Percentiles rank a stretch among this genome's conserved stretches.
Evolutionary conservation across 2,329 filamentous ascomycete species (phyloP).

Genomic region (Xylaria multiplex): DNA sequence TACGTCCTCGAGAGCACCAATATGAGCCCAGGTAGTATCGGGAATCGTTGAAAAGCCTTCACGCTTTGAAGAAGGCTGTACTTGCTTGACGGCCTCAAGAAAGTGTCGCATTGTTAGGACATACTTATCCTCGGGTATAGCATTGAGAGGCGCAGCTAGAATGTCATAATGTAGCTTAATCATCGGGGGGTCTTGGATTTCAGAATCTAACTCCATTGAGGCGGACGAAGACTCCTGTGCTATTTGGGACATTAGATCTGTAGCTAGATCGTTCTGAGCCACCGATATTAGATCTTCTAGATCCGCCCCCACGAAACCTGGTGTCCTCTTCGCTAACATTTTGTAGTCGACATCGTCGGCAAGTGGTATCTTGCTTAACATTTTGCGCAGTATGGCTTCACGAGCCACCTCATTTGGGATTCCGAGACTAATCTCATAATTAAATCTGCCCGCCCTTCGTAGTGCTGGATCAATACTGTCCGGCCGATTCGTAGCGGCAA

Average conservation of each 20-base stretch:
- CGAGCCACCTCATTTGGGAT: constrained; percentile 84
- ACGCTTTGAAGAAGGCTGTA: constrained; percentile 84
- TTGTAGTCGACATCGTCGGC: constrained; percentile 77
- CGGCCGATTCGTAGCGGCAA: constrained; percentile 89
- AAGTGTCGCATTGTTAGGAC: constrained; percentile 70
- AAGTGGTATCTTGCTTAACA: constrained; percentile 73
- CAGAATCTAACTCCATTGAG: constrained; percentile 42
- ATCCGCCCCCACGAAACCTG: constrained; percentile 93
- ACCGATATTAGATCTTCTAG: constrained; percentile 70
- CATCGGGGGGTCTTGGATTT: constrained; percentile 24
- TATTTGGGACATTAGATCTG: constrained; percentile 46
- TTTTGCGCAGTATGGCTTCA: constrained; percentile 78
- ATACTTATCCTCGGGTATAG: constrained; percentile 41
- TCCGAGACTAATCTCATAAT: constrained; percentile 85
- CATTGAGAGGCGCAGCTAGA: constrained; percentile 37
- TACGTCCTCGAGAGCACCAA: constrained; percentile 83
- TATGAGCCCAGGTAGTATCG: constrained; percentile 90
- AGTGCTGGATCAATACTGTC: constrained; percentile 86
- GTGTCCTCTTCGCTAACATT: constrained; percentile 81
- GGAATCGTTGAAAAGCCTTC: constrained; percentile 97
- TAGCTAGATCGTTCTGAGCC: constrained; percentile 53
- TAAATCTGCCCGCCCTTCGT: constrained; percentile 78
- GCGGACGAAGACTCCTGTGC: constrained; percentile 38
- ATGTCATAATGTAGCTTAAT: constrained; percentile 41
- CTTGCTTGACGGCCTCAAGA: constrained; percentile 74